Evolutionary conservation across 495 filamentous ascomycete species (phyloP), one percentile per base, ranked within the genome.

Genomic region (Hypomontagnella submonticulosa): DNA sequence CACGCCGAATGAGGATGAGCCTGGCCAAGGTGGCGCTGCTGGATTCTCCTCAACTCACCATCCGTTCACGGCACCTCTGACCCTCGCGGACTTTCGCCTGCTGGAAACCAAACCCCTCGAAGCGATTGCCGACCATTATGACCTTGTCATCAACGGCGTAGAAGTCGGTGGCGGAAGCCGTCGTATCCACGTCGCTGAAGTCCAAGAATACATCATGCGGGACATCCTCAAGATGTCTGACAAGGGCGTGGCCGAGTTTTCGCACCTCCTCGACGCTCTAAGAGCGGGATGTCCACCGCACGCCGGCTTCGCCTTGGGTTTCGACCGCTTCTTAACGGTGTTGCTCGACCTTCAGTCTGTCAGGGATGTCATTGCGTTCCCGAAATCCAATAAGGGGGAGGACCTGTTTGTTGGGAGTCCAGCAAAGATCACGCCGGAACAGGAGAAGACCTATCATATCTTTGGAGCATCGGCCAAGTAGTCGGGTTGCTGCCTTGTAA

Each of bases 251-350:
- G 76, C 78, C 1, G 88, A 96, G 42, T 98, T 98, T 72, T 81
- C 83, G 3, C 95, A 97, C 74, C 82, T 99, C 2, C 81, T 98
- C 7, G 84, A 91, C 51, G 92, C 92, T 0, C 83, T 99, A 6
- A 76, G 87, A 5, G 88, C 92, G 0, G 95, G 95, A 4, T 99
- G 95, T 84, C 96, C 95, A n/a, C 95, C 95, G 0, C 95, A 99
- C 76, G 94, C 95, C 0, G 95, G 95, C 0, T 87, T 99, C 43
- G 95, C 95, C 0, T 77, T 99, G 12, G 95, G 95, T 0, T 97
- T 97, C 70, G 95, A 99, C 71, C 87, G 95, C 36, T 77, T 98
- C 30, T 80, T 95, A n/a, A 88, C 95, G 4, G 81, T 96, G 4
- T 84, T 98, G 79, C 81, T 88, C 16, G 88, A 88, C 9, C 88